These are phyloP conservation scores for Fusarium robinianum DNA, from an alignment of 2,329 filamentous ascomycete species.

Conservation along the genomic window DNA sequence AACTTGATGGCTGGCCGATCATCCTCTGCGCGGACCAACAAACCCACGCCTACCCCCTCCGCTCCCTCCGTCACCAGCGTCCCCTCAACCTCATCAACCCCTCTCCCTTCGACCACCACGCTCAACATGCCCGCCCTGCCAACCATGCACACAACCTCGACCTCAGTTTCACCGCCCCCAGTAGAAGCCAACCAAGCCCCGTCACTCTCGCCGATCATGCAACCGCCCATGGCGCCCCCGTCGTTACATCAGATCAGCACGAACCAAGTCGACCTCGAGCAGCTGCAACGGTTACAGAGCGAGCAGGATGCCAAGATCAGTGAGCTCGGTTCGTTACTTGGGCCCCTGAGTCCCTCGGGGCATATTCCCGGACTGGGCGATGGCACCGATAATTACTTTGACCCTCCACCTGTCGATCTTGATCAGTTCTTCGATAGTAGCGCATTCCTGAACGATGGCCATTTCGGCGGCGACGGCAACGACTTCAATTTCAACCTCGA, in stretches of 20 bases:
- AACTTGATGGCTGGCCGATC: slow-evolving; percentile 61
- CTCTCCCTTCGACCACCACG: slow-evolving; percentile 25
- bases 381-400: slow-evolving; percentile 42
- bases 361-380: slow-evolving; percentile 72
- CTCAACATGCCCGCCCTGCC: slow-evolving; percentile 26
- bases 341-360: slow-evolving; percentile 79
- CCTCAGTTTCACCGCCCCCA: slow-evolving; percentile 35
- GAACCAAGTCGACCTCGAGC: slow-evolving; percentile 76
- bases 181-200: slow-evolving; percentile 35
- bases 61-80: slow-evolving; percentile 17
- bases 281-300: slow-evolving; percentile 76
- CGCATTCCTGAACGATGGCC: slow-evolving; percentile 44
- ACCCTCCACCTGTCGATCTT: slow-evolving; percentile 49
- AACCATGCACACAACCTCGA: slow-evolving; percentile 24
- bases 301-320: slow-evolving; percentile 79
- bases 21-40: slow-evolving; percentile 33
- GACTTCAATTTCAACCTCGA: slow-evolving; percentile 60
- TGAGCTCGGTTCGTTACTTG: slow-evolving; percentile 72
- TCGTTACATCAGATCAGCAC: slow-evolving; percentile 67
- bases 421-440: slow-evolving; percentile 57
- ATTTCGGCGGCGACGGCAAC: slow-evolving; percentile 49
- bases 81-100: slow-evolving; percentile 5
- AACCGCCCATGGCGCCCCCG: slow-evolving; percentile 49
- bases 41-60: slow-evolving; percentile 26
- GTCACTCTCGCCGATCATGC: slow-evolving; percentile 57